phyloP scores from a whole-genome alignment of 129 eudicot genomes.

The Chrysanthemum seticuspe region DNA sequence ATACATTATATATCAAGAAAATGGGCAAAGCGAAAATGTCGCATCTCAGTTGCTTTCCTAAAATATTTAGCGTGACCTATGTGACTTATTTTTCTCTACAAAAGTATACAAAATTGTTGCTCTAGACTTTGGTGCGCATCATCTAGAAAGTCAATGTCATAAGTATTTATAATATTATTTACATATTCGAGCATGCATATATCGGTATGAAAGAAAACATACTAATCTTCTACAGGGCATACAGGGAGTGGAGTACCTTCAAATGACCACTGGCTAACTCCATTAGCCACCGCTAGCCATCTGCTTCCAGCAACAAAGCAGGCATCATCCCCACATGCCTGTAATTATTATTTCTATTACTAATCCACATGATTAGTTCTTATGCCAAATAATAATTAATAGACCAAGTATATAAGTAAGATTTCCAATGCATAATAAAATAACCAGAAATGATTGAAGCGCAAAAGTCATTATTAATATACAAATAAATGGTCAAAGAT shows the following conservation, averaged over 20 bases:
- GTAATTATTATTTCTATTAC: slow-evolving; percentile 92
- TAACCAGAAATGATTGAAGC: slow-evolving; percentile 6
- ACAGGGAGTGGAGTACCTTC: slow-evolving; percentile 47
- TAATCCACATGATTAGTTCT: slow-evolving; percentile 32
- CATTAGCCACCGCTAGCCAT: slow-evolving; percentile 88
- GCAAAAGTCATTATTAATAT: slow-evolving; percentile 2
- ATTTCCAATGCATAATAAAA: not conserved
- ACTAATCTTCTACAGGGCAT: not conserved
- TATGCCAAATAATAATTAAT: slow-evolving; percentile 11
- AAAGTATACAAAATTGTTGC: not conserved
- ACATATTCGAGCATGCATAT: not conserved
- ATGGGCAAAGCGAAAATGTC: not conserved
- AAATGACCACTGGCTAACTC: slow-evolving; percentile 79
- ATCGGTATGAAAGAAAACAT: not conserved
- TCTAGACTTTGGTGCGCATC: not conserved
- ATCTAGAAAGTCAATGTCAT: slow-evolving; percentile 4
- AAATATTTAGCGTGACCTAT: not conserved
- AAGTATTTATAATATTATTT: not conserved
- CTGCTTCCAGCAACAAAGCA: slow-evolving; percentile 56
- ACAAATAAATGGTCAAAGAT: too few relatives aligned
- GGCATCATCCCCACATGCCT: slow-evolving; percentile 96
- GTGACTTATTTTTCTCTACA: not conserved
- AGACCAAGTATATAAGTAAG: slow-evolving; percentile 6
- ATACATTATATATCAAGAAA: slow-evolving; percentile 4
- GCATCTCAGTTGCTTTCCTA: not conserved